Conservation (phyloP, 768 basidiomycete genomes). For the Daedaleopsis nitida region DNA sequence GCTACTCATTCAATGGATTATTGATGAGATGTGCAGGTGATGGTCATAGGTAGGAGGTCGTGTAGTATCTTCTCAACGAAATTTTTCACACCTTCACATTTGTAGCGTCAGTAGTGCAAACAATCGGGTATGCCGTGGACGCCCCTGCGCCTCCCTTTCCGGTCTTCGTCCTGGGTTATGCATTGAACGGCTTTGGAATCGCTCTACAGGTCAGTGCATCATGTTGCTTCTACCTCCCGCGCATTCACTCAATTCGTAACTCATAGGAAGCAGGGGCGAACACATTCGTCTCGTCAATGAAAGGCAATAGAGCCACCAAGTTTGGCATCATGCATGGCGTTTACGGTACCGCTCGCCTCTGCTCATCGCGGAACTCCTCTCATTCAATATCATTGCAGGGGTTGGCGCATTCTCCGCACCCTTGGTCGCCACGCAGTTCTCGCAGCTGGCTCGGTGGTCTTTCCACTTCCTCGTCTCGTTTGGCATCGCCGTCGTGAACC, state of each 20-base stretch:
- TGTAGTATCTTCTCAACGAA: neutral
- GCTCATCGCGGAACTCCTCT: slow-evolving; percentile 3
- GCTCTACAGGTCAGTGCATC: slow-evolving; percentile 41
- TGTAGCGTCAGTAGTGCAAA: slow-evolving; percentile 41
- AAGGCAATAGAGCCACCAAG: slow-evolving; percentile 54
- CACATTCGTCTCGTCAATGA: slow-evolving; percentile 64
- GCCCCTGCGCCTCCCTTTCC: slow-evolving; percentile 66
- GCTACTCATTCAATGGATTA: neutral
- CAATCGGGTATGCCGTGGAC: slow-evolving; percentile 56
- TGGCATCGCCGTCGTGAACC: slow-evolving; percentile 61
- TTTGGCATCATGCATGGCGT: slow-evolving; percentile 46
- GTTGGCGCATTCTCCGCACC: slow-evolving; percentile 70
- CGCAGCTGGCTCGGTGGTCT: slow-evolving; percentile 66
- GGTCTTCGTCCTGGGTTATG: slow-evolving; percentile 52
- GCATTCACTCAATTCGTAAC: neutral
- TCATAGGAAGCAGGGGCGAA: slow-evolving; percentile 70
- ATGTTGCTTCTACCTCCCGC: neutral
- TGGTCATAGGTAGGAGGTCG: slow-evolving; percentile 38
- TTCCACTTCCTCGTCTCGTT: slow-evolving; percentile 78
- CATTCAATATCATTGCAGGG: slow-evolving; percentile 45
- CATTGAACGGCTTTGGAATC: slow-evolving; percentile 52
- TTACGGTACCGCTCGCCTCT: neutral
- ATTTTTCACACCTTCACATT: neutral
- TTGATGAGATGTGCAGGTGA: too few species aligned
- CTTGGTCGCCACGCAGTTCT: slow-evolving; percentile 81